Percentiles rank a stretch among this genome's conserved stretches.
phyloP scores from a whole-genome alignment of 495 filamentous ascomycete genomes.

The Glarea lozoyensis region DNA sequence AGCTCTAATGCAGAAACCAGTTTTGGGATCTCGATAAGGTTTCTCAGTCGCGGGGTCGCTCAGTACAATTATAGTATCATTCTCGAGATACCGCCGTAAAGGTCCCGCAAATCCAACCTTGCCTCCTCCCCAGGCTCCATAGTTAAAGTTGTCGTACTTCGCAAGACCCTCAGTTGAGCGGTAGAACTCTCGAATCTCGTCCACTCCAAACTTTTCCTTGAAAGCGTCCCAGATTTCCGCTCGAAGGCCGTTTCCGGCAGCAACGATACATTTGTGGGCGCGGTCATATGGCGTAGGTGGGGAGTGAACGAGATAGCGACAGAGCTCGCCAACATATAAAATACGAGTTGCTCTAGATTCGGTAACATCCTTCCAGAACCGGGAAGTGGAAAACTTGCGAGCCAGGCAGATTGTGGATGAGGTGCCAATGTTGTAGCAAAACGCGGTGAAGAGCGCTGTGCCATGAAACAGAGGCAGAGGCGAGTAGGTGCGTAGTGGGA shows the following conservation, averaged over 20 bases:
- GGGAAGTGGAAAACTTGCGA: conserved; percentile 21
- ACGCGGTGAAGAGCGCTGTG: conserved; percentile 17
- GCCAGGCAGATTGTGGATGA: conserved; percentile 36
- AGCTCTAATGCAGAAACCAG: conserved; percentile 17
- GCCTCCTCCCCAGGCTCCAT: conserved; percentile 11
- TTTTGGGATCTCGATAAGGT: conserved; percentile 15
- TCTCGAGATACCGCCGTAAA: conserved; percentile 16
- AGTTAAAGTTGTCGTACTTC: conserved; percentile 19
- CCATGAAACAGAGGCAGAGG: conserved; percentile 22
- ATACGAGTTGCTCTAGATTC: conserved; percentile 24
- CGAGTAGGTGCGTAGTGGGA: conserved; percentile 24
- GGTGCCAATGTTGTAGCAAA: conserved; percentile 34
- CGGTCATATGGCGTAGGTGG: conserved; percentile 14
- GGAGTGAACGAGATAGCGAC: conserved; percentile 20
- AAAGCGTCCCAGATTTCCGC: conserved; percentile 23
- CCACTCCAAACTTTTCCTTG: conserved; percentile 13
- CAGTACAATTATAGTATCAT: conserved; percentile 15
- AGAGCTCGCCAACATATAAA: conserved; percentile 31
- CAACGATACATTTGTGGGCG: conserved; percentile 19
- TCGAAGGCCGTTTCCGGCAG: conserved; percentile 17
- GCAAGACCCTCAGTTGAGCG: conserved; percentile 18
- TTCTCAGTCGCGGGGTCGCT: conserved; percentile 10
- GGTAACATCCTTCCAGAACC: conserved; percentile 29
- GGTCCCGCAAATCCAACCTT: conserved; percentile 21
- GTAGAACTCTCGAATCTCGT: conserved; percentile 21